Evolutionary conservation across 768 basidiomycete genomes (phyloP).

Genomic region (Mycena galericulata): DNA sequence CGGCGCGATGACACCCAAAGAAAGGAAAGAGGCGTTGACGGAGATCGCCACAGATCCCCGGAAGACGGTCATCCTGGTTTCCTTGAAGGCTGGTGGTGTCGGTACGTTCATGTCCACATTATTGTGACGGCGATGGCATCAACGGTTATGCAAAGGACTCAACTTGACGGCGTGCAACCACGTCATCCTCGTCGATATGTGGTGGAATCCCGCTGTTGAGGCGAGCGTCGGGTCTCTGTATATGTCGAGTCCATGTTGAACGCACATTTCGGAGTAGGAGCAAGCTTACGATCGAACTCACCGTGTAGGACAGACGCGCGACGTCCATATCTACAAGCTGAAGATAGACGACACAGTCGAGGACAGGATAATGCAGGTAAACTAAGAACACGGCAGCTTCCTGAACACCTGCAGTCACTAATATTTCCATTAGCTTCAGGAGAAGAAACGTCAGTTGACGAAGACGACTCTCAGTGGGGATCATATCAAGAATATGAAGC

Average conservation of each 20-base stretch:
- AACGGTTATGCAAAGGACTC: conserved; percentile 63
- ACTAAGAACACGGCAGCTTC: neutral
- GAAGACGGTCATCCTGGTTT: conserved; percentile 89
- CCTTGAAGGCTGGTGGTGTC: conserved; percentile 94
- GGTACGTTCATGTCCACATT: conserved; percentile 57
- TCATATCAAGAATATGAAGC: conserved; percentile 84
- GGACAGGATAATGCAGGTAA: conserved; percentile 81
- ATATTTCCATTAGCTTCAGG: conserved; percentile 70
- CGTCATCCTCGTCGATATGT: conserved; percentile 92
- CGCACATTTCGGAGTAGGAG: conserved; percentile 58
- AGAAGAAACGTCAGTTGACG: conserved; percentile 88
- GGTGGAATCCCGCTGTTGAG: conserved; percentile 95
- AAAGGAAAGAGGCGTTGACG: conserved; percentile 80
- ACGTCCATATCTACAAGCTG: conserved; percentile 91
- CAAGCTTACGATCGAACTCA: conserved; percentile 95
- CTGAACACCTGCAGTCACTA: neutral
- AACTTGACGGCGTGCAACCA: conserved; percentile 95
- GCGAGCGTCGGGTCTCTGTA: conserved; percentile 46
- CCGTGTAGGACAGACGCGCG: conserved; percentile 87
- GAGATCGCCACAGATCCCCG: conserved; percentile 73
- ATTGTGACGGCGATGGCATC: neutral
- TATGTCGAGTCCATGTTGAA: neutral
- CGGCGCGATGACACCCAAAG: conserved; percentile 81
- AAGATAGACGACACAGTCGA: conserved; percentile 90
- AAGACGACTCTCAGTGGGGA: conserved; percentile 87